phyloP scores from a whole-genome alignment of 2,329 filamentous ascomycete species.

The Gnomoniopsis smithogilvyi region DNA sequence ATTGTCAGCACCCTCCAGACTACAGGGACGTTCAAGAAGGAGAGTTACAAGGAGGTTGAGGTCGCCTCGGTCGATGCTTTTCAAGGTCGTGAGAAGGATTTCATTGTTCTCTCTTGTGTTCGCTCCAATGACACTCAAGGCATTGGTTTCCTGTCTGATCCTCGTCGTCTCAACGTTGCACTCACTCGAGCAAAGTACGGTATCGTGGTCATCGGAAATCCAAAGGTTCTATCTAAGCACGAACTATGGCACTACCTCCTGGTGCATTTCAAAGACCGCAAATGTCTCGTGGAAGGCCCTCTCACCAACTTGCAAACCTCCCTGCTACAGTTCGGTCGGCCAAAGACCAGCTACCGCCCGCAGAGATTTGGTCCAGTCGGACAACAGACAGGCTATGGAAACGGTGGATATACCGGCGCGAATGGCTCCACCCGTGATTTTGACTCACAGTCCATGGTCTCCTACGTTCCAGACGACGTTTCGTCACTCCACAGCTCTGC shows the following conservation, averaged over 20 bases:
- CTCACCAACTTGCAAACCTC: constrained; percentile 95
- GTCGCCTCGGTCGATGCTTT: constrained; percentile 98
- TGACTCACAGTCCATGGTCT: constrained; percentile 85
- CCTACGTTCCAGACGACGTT: constrained; percentile 95
- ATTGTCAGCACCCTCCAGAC: constrained; percentile 99
- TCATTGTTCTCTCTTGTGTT: constrained; percentile 96
- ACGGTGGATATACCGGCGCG: constrained; percentile 38
- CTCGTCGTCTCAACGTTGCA: constrained; percentile 93
- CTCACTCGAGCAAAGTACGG: constrained; percentile 96
- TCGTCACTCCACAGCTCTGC: constrained; percentile 93
- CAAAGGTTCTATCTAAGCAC: constrained; percentile 96
- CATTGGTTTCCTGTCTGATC: constrained; percentile 97
- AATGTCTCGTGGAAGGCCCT: constrained; percentile 93
- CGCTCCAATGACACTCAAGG: constrained; percentile 98
- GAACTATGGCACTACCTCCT: constrained; percentile 96
- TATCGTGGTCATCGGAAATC: constrained; percentile 93
- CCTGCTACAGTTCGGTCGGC: constrained; percentile 88
- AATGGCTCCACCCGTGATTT: constrained; percentile 48
- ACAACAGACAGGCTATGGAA: constrained; percentile 23
- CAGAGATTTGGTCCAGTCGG: constrained; percentile 61
- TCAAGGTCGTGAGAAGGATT: constrained; percentile 98
- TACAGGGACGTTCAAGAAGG: constrained; percentile 95
- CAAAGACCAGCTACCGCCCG: constrained; percentile 88
- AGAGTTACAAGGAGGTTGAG: constrained; percentile 97
- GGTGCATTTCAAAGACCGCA: constrained; percentile 93